Base-by-base conservation (phyloP, 2,329 filamentous ascomycete genomes). In the Trichothecium roseum region DNA sequence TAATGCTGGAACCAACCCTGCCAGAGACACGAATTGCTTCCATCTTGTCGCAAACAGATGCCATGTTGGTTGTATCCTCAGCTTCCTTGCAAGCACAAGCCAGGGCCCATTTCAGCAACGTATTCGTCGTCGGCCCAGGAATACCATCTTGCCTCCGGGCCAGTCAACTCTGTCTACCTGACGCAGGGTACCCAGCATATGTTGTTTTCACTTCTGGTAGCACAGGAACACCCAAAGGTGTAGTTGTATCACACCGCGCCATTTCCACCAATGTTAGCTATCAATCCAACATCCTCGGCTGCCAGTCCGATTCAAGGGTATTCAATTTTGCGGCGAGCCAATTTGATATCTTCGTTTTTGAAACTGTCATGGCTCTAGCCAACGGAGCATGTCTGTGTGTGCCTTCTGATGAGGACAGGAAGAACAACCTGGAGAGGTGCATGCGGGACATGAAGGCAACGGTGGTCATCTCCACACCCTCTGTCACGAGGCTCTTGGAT, bases 81-180 rank as follows among this genome's bases (percentile, higher is more conserved):
- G 14, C 28, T 35, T 27, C 30, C 32, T n/a, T 38, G 32, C 15
- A 6, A 20, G 15, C 32, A 38, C 34, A 24, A 15, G 31, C 18
- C 6, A 30, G 16, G 12, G 24, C 5, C 28, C 54, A 4, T 48
- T 48, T 14, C 51, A 62, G 35, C 59, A n/a, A n/a, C n/a, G n/a
- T n/a, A n/a, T n/a, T n/a, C n/a, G n/a, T n/a, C n/a, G n/a, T n/a
- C n/a, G n/a, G n/a, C n/a, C n/a, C n/a, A n/a, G n/a, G n/a, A n/a
- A n/a, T n/a, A n/a, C n/a, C n/a, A n/a, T n/a, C n/a, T n/a, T n/a
- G n/a, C n/a, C n/a, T n/a, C n/a, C n/a, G n/a, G n/a, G n/a, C n/a
- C n/a, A n/a, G n/a, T n/a, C n/a, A n/a, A n/a, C n/a, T n/a, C n/a
- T n/a, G n/a, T n/a, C n/a, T n/a, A n/a, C n/a, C n/a, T n/a, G n/a